These are phyloP conservation scores for Pythium dissimile DNA, from an alignment of 352 stramenopile species.

Conservation along the genomic window DNA sequence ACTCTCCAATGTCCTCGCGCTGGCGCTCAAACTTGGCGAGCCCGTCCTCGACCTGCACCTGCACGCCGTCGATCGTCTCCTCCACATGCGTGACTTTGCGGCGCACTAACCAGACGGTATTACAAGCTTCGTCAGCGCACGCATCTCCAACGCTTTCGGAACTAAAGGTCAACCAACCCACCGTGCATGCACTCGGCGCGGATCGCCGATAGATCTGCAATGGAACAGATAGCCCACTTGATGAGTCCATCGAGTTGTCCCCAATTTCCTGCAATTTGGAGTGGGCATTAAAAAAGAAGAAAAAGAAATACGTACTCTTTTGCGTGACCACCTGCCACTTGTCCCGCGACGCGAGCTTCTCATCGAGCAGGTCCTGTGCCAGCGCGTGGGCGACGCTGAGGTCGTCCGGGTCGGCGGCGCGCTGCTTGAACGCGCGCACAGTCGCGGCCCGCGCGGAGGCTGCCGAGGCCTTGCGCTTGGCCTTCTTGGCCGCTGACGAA, in stretches of 20 bases:
- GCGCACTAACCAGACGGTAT: slow-evolving; percentile 24
- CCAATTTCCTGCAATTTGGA: background rate
- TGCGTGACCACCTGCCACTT: slow-evolving; percentile 37
- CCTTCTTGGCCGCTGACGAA: slow-evolving; percentile 14
- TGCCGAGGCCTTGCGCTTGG: slow-evolving; percentile 13
- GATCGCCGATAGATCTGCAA: slow-evolving; percentile 26
- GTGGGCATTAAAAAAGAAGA: too few relatives aligned
- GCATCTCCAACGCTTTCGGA: too few relatives aligned
- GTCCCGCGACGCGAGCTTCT: slow-evolving; percentile 21
- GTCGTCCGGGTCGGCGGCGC: slow-evolving; percentile 9
- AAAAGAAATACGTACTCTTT: slow-evolving; percentile 29
- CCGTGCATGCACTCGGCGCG: slow-evolving; percentile 32
- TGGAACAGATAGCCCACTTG: background rate
- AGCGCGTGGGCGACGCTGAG: slow-evolving; percentile 17
- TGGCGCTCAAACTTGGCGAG: slow-evolving; percentile 10
- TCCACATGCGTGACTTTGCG: slow-evolving; percentile 41
- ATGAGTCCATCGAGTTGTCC: background rate
- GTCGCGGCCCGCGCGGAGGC: background rate
- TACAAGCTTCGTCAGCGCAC: too few relatives aligned
- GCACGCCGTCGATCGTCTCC: slow-evolving; percentile 29
- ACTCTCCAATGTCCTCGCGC: slow-evolving; percentile 8
- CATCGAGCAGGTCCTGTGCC: slow-evolving; percentile 17
- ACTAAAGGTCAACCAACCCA: slow-evolving; percentile 1
- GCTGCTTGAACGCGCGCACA: background rate
- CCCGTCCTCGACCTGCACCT: slow-evolving; percentile 30